Evolutionary conservation across 768 basidiomycete species (phyloP).

Genomic region (Tricholoma furcatifolium): DNA sequence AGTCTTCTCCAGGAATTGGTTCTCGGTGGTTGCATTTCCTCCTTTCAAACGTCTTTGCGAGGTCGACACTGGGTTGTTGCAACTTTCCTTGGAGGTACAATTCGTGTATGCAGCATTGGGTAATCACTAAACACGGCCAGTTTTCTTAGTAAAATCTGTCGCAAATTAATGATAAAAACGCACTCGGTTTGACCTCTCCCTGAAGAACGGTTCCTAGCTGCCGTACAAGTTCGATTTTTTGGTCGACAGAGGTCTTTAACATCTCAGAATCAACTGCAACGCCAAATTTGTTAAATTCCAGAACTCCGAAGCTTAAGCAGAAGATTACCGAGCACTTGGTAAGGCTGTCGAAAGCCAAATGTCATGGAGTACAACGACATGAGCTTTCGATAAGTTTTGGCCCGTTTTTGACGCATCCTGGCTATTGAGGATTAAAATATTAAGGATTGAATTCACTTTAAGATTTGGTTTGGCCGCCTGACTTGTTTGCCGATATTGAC

Average conservation of each 20-base stretch:
- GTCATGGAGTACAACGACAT: constrained; percentile 87
- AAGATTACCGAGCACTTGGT: constrained; percentile 80
- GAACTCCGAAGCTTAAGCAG: not conserved
- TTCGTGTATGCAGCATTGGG: constrained; percentile 95
- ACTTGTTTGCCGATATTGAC: constrained; percentile 22
- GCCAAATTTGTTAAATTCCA: not conserved
- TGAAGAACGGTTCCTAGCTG: constrained; percentile 78
- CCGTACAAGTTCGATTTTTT: constrained; percentile 74
- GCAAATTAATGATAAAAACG: constrained; percentile 30
- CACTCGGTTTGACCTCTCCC: constrained; percentile 89
- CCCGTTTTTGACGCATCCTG: constrained; percentile 90
- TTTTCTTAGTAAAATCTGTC: constrained; percentile 12
- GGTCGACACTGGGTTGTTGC: constrained; percentile 75
- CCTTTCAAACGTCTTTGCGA: constrained; percentile 92
- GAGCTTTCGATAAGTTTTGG: constrained; percentile 91
- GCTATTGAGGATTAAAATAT: not conserved
- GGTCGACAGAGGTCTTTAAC: constrained; percentile 64
- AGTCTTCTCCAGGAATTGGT: constrained; percentile 82
- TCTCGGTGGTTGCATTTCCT: constrained; percentile 94
- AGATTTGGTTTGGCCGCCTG: too few species aligned
- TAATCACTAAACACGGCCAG: constrained; percentile 82
- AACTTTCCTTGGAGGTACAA: constrained; percentile 81
- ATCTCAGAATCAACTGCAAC: constrained; percentile 80
- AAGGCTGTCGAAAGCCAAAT: constrained; percentile 92
- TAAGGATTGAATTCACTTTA: not conserved